A percentile compares a stretch with the other conserved stretches of the same genome.
phyloP scores from a whole-genome alignment of 345 rosid species.

The Passiflora organensis region DNA sequence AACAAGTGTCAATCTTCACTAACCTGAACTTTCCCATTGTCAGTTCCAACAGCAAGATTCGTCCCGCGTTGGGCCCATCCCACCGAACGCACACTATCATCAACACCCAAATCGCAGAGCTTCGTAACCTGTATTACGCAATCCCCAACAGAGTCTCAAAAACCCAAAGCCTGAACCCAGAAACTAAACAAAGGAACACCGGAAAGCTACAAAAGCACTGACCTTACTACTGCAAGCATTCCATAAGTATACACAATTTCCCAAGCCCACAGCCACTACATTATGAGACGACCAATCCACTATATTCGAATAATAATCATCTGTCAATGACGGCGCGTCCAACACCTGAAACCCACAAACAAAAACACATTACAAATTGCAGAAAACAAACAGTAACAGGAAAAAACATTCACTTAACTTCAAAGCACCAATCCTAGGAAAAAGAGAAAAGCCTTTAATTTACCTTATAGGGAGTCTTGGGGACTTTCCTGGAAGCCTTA shows the following conservation, averaged over 20 bases:
- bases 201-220: background rate
- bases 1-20: background rate
- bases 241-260: slow-evolving; percentile 95
- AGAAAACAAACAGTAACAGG: slow-evolving; percentile 1
- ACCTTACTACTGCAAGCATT: slow-evolving; percentile 99
- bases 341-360: slow-evolving; percentile 45
- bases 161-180: slow-evolving; percentile 1
- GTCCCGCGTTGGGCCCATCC: slow-evolving; percentile 91
- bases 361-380: no score
- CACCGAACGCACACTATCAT: slow-evolving; percentile 89
- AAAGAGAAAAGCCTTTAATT: background rate
- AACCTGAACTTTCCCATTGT: slow-evolving; percentile 85
- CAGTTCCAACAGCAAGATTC: slow-evolving; percentile 88
- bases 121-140: slow-evolving; percentile 66
- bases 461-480: slow-evolving; percentile 88
- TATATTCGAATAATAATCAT: slow-evolving; percentile 94
- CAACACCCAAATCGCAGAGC: slow-evolving; percentile 83
- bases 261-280: slow-evolving; percentile 90
- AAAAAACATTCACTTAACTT: background rate
- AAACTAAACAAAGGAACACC: background rate
- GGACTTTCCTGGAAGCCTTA: slow-evolving; percentile 81
- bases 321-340: slow-evolving; percentile 99
- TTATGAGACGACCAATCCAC: slow-evolving; percentile 98
- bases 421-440: no score
- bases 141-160: background rate